Evolutionary conservation across 768 basidiomycete genomes (phyloP).

Genomic region (Calocybe gangraenosa): DNA sequence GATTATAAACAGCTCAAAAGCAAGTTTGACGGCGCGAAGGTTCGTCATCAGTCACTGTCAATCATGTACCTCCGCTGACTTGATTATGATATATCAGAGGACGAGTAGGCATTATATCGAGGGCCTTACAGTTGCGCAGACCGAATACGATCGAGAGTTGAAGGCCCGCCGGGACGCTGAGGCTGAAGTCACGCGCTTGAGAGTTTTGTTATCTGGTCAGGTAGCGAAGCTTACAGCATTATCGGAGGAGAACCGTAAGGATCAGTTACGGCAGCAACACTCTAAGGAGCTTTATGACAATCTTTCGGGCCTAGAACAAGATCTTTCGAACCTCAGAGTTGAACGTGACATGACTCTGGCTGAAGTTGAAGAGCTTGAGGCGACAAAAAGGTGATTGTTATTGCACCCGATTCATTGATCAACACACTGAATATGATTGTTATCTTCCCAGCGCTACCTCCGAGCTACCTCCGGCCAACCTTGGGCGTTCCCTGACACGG

Average conservation of each 20-base stretch:
- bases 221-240: constrained; percentile 83
- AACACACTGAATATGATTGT: constrained; percentile 8
- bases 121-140: constrained; percentile 87
- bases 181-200: constrained; percentile 82
- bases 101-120: constrained; percentile 90
- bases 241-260: constrained; percentile 70
- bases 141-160: constrained; percentile 91
- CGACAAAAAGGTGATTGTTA: constrained; percentile 59
- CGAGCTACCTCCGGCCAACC: constrained; percentile 38
- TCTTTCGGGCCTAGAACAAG: constrained; percentile 75
- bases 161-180: constrained; percentile 87
- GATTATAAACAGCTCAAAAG: constrained; percentile 63
- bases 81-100: constrained; percentile 44
- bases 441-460: constrained; percentile 22
- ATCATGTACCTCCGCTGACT: constrained; percentile 3
- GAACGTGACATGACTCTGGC: constrained; percentile 91
- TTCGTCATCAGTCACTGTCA: constrained; percentile 28
- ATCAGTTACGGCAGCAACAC: constrained; percentile 75
- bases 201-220: constrained; percentile 86
- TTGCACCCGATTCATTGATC: constrained; percentile 1
- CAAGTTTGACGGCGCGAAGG: constrained; percentile 86
- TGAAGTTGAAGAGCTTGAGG: constrained; percentile 88
- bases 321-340: constrained; percentile 81
- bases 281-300: constrained; percentile 75
- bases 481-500: constrained; percentile 72